These are phyloP conservation scores for Bipolaris oryzae DNA, from an alignment of 2,329 filamentous ascomycete genomes.

Conservation along the genomic window DNA sequence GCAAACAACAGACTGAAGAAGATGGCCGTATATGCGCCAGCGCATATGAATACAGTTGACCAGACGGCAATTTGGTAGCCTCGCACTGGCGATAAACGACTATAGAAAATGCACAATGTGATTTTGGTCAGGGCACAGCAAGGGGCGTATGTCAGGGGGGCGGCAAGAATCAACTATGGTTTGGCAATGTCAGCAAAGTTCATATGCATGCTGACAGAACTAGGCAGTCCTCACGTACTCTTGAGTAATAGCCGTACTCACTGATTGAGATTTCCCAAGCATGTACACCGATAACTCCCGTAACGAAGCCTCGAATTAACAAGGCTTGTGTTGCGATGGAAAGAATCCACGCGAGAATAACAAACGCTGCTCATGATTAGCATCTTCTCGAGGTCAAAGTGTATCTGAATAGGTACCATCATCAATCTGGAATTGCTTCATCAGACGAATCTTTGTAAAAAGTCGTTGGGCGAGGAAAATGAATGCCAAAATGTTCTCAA, in stretches of 20 bases:
- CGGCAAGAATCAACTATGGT: constrained; percentile 21
- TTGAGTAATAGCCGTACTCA: constrained; percentile 20
- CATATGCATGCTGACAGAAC: neutral
- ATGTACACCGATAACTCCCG: constrained; percentile 24
- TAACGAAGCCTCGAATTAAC: constrained; percentile 15
- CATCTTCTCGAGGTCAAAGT: neutral
- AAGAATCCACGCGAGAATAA: constrained; percentile 18
- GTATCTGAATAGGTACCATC: constrained; percentile 26
- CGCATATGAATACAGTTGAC: constrained; percentile 22
- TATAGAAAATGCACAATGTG: constrained; percentile 28
- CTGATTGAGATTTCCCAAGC: constrained; percentile 31
- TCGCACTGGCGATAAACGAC: constrained; percentile 16
- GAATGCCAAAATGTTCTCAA: constrained; percentile 27
- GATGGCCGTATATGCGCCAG: constrained; percentile 26
- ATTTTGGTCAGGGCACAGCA: constrained; percentile 25
- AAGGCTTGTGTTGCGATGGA: constrained; percentile 15
- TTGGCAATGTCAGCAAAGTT: constrained; percentile 3
- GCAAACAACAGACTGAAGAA: constrained; percentile 33
- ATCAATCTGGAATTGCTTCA: constrained; percentile 31
- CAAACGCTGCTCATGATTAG: constrained; percentile 9
- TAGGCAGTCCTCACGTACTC: constrained; percentile 6
- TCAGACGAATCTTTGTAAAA: constrained; percentile 34
- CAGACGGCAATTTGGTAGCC: constrained; percentile 21
- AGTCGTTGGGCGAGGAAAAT: constrained; percentile 34
- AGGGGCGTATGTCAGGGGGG: constrained; percentile 21